Conservation (phyloP, 2,329 filamentous ascomycete genomes). For the Periglandula ipomoeae region DNA sequence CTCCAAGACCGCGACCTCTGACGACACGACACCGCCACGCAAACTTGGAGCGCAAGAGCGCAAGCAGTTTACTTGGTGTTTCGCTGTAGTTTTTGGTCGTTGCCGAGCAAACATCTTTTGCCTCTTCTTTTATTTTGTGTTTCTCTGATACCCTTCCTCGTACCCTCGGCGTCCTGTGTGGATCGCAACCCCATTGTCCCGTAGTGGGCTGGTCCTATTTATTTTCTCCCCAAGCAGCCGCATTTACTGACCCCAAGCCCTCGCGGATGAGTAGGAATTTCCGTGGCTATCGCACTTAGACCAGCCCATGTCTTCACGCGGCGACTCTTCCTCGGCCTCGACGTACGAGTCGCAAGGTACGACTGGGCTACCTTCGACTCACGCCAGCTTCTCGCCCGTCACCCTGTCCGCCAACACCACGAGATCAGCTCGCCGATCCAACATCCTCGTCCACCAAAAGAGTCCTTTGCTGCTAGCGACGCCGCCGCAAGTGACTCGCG, state of each 20-base stretch:
- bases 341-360: constrained; percentile 22
- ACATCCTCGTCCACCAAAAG: constrained; percentile 94
- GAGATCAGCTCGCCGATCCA: constrained; percentile 62
- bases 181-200: neutral
- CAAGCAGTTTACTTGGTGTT: neutral
- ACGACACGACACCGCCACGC: neutral
- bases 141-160: no score
- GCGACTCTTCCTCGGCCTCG: constrained; percentile 25
- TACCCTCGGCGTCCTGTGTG: neutral
- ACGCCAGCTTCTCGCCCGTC: constrained; percentile 82
- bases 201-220: neutral
- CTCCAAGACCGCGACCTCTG: neutral
- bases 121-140: neutral
- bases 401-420: constrained; percentile 60
- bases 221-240: constrained; percentile 2
- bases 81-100: neutral
- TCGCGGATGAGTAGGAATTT: constrained; percentile 21
- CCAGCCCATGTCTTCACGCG: constrained; percentile 29
- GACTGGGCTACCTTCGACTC: constrained; percentile 54
- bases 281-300: constrained; percentile 43
- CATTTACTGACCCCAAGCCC: constrained; percentile 7
- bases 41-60: neutral
- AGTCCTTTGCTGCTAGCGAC: constrained; percentile 87
- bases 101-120: neutral
- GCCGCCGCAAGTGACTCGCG: constrained; percentile 87